Base-by-base conservation (phyloP, 805 yeast species). In the Kodamaea restingae region DNA sequence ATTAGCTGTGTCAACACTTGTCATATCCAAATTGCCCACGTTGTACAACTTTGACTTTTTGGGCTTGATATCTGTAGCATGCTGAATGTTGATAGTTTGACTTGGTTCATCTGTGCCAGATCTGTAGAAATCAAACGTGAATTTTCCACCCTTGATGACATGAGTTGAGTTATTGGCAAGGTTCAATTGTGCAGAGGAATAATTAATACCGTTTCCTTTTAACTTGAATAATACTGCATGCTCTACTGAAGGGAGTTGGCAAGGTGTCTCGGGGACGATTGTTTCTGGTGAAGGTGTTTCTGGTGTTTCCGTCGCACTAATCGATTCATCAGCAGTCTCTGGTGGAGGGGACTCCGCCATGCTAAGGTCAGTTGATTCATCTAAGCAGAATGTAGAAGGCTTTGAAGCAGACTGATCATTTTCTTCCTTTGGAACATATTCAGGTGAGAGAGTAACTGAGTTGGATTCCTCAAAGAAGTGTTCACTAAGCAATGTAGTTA, bases 11-110 rank as follows among this genome's bases (percentile, higher is more conserved):
- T 25, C 35, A 27, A 44, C 45, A 7, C 51, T 41, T 26, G 45
- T 48, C 12, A 39, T 44, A 20, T 38, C 28, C 26, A 49, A 46
- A 7, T 45, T 48, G 15, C 54, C 56, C 18, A 61, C 44, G 38
- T 60, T 61, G 42, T 54, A 61, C 35, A 48, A 50, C 35, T 59
- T 59, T 14, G 52, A 51, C 40, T 52, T 58, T 6, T 54, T 53
- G 7, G 61, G 53, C 24, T 45, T 50, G 28, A 59, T 49, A 18
- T 46, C 46, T 30, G 48, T 52, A 3, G 63, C 59, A 41, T 53
- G 54, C 30, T 47, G 57, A 4, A 60, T 57, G 12, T 44, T 21
- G 30, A 58, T 41, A 5, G 45, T 26, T 18, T 55, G 56, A 31
- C 29, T 43, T 3, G 9, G 10, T 4, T 6, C 21, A 4, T 17